Conservation (phyloP, 208 protist species). For the Wallacemonas collosoma region DNA sequence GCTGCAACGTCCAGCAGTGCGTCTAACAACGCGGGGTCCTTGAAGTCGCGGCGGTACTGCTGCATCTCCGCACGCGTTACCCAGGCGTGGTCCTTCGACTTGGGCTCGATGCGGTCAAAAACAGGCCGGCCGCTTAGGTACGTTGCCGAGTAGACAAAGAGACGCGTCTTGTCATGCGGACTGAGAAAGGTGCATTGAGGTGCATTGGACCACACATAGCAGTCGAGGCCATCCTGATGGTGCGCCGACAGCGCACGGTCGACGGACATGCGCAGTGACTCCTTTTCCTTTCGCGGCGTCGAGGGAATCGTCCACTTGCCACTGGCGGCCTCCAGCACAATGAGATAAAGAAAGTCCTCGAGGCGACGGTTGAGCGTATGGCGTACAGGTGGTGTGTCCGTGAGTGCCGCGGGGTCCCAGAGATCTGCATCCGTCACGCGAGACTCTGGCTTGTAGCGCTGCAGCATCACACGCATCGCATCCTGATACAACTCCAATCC, state of each 20-base stretch:
- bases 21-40: conserved; percentile 50
- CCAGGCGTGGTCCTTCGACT: conserved; percentile 74
- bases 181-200: conserved; percentile 63
- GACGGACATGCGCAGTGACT: conserved; percentile 78
- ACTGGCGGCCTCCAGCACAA: conserved; percentile 49
- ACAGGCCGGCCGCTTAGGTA: conserved; percentile 76
- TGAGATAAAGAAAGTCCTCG: conserved; percentile 83
- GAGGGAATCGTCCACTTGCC: conserved; percentile 79
- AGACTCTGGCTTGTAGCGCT: conserved; percentile 68
- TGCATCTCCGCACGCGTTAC: conserved; percentile 69
- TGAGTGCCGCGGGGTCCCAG: conserved; percentile 34
- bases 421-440: conserved; percentile 59
- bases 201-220: conserved; percentile 82
- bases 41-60: conserved; percentile 70
- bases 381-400: conserved; percentile 39
- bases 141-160: conserved; percentile 75
- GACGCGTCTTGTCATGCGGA: conserved; percentile 34
- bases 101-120: conserved; percentile 59
- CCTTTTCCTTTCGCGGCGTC: conserved; percentile 30
- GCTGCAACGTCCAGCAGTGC: conserved; percentile 71
- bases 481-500: conserved; percentile 83
- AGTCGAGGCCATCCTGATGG: conserved; percentile 57
- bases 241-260: conserved; percentile 61
- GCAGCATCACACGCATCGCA: conserved; percentile 72
- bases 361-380: conserved; percentile 78